A percentile compares a stretch with the other conserved stretches of the same genome.
Evolutionary conservation across 2,329 filamentous ascomycete genomes (phyloP).

Genomic region (Ceratocystis harringtonii): DNA sequence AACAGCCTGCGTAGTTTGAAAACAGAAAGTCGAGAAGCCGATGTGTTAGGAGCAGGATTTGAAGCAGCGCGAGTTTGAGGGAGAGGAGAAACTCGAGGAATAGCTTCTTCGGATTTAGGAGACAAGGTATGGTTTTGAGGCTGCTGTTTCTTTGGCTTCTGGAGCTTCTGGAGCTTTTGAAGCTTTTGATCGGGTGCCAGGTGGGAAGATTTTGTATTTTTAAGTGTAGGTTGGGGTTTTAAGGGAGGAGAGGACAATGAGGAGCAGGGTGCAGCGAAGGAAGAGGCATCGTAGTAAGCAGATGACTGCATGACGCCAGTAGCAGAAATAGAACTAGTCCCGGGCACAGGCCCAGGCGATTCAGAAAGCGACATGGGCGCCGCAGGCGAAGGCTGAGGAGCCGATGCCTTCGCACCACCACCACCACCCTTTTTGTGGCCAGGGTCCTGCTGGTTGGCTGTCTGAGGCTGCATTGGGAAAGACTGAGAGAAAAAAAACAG

Average conservation of each 20-base stretch:
- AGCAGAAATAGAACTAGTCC: constrained; percentile 11
- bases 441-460: constrained; percentile 8
- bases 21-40: constrained; percentile 11
- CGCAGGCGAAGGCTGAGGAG: constrained; percentile 1
- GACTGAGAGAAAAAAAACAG: neutral
- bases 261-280: constrained; percentile 5
- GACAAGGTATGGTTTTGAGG: neutral
- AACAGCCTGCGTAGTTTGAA: constrained; percentile 14
- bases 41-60: neutral
- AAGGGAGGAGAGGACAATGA: neutral
- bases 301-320: constrained; percentile 10
- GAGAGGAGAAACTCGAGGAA: neutral
- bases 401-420: neutral
- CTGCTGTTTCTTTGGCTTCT: neutral
- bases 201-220: neutral
- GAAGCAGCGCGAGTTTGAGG: neutral
- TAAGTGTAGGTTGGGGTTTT: neutral
- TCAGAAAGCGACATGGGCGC: neutral
- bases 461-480: constrained; percentile 11
- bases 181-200: constrained; percentile 1
- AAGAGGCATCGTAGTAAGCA: neutral
- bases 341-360: constrained; percentile 4
- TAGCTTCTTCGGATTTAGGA: neutral
- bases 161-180: neutral
- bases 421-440: constrained; percentile 4